Conservation (phyloP, 129 eudicot genomes). For the Deinandra increscens region DNA sequence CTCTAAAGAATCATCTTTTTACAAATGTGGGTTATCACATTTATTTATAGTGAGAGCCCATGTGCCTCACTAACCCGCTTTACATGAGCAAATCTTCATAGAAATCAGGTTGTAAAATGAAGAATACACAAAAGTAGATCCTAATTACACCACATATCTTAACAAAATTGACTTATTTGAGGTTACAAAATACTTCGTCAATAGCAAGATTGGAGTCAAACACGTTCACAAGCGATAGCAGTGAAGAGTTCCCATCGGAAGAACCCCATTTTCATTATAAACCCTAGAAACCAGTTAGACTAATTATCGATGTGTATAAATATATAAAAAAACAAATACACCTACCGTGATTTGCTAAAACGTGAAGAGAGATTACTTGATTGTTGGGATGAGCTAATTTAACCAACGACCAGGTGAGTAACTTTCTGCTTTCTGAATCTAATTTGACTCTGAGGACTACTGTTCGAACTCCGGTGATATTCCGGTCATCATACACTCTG, state of each 20-base stretch:
- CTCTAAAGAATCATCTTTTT: too few species aligned
- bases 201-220: slow-evolving; percentile 88
- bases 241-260: slow-evolving; percentile 66
- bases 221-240: slow-evolving; percentile 70
- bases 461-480: not conserved
- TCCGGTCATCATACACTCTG: slow-evolving; percentile 31
- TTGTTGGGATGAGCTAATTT: slow-evolving; percentile 84
- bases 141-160: not conserved
- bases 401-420: slow-evolving; percentile 92
- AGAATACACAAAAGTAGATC: too few species aligned
- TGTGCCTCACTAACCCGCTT: too few species aligned
- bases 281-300: not conserved
- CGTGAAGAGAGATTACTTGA: slow-evolving; percentile 87
- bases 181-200: slow-evolving; percentile 94
- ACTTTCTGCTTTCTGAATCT: slow-evolving; percentile 67
- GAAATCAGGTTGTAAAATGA: too few species aligned
- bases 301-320: not conserved
- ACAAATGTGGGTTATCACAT: too few species aligned
- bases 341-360: slow-evolving; percentile 54
- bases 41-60: too few species aligned
- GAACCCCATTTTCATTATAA: slow-evolving; percentile 23
- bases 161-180: slow-evolving; percentile 58
- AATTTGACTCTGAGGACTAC: slow-evolving; percentile 75
- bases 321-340: not conserved
- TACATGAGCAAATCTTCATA: too few species aligned